Conservation (phyloP, 2,329 filamentous ascomycete genomes). For the Claviceps capensis region DNA sequence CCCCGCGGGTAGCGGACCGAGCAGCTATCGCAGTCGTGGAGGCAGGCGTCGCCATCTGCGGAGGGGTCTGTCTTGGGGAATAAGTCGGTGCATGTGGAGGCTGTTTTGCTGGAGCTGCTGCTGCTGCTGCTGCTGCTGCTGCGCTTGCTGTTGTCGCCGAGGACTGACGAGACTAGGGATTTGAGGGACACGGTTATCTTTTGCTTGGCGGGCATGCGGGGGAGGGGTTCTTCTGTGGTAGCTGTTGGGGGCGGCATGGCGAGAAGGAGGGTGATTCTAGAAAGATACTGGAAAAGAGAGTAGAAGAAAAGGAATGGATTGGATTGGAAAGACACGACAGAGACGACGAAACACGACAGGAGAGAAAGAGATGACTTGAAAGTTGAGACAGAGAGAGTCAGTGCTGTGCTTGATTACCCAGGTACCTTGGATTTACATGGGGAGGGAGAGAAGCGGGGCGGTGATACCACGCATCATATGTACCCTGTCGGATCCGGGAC, state of each 20-base stretch:
- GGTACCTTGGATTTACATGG: too few relatives aligned
- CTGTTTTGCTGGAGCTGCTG: not conserved
- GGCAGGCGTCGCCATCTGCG: slow-evolving; percentile 76
- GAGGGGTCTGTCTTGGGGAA: slow-evolving; percentile 65
- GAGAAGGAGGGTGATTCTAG: not conserved
- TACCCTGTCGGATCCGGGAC: too few relatives aligned
- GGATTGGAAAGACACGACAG: not conserved
- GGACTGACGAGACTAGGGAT: slow-evolving; percentile 18
- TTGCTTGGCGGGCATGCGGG: slow-evolving; percentile 18
- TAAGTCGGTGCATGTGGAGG: slow-evolving; percentile 30
- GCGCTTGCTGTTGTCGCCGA: slow-evolving; percentile 14
- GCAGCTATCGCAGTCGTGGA: slow-evolving; percentile 76
- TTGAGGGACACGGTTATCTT: slow-evolving; percentile 29
- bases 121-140: slow-evolving; percentile 4
- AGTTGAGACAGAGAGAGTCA: too few relatives aligned
- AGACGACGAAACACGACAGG: too few relatives aligned
- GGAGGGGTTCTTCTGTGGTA: not conserved
- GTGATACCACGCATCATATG: too few relatives aligned
- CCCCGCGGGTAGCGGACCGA: slow-evolving; percentile 58
- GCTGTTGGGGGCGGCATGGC: not conserved
- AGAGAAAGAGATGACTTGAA: too few relatives aligned
- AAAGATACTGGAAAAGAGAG: not conserved
- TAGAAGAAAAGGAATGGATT: not conserved
- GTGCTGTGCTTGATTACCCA: too few relatives aligned
- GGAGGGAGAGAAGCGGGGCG: too few relatives aligned